Percentiles rank a stretch among this genome's conserved stretches.
These are phyloP conservation scores for Sequoia sempervirens DNA, from an alignment of 75 land plant genomes.

Conservation along the genomic window DNA sequence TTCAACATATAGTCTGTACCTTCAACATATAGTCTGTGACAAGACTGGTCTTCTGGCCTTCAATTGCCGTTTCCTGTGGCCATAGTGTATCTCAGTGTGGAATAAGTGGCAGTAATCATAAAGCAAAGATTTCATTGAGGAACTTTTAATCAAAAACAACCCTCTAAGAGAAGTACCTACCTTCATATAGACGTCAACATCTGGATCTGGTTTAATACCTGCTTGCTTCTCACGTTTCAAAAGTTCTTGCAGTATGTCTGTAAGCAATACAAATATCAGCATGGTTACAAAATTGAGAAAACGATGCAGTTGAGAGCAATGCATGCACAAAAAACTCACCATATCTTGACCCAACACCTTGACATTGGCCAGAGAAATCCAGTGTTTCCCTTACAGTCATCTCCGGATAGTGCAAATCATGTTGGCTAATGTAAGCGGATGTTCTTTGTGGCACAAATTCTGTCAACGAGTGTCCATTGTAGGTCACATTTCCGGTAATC, in stretches of 20 bases:
- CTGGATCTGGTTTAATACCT: constrained; percentile 45
- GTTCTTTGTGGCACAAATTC: constrained; percentile 71
- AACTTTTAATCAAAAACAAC: neutral
- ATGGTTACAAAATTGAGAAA: neutral
- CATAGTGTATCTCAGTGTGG: neutral
- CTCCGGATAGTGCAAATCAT: constrained; percentile 71
- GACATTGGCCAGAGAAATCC: constrained; percentile 77
- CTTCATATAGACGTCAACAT: constrained; percentile 44
- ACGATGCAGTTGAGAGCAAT: neutral
- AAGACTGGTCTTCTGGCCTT: constrained; percentile 23
- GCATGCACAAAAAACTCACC: constrained; percentile 12
- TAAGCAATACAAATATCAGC: neutral
- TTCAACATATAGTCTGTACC: constrained; percentile 45
- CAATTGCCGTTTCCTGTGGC: constrained; percentile 28
- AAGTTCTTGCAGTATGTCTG: constrained; percentile 42
- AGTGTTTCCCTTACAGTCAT: constrained; percentile 83
- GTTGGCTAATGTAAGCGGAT: constrained; percentile 70
- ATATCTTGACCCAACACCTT: constrained; percentile 51
- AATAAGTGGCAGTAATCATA: neutral
- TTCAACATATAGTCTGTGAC: constrained; percentile 41
- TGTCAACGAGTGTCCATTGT: constrained; percentile 57
- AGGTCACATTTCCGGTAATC: constrained; percentile 57
- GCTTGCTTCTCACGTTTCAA: constrained; percentile 39
- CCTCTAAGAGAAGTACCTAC: constrained; percentile 2
- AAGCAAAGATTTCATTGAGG: neutral